A percentile compares a stretch with the other conserved stretches of the same genome.
Conservation (phyloP, 176 grass and related monocot genomes). For the Musa itinerans region DNA sequence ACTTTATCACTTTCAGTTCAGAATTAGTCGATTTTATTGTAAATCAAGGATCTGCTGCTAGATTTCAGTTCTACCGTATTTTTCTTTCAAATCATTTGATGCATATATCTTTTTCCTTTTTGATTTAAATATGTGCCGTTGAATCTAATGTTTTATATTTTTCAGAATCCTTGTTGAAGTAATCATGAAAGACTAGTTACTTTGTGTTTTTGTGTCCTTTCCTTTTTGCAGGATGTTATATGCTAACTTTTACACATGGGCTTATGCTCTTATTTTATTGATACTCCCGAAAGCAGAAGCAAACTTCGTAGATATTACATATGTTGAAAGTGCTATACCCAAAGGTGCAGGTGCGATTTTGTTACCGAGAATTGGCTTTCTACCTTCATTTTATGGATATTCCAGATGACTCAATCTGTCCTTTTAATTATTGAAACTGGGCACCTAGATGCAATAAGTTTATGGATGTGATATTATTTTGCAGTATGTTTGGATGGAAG, state of each 20-base stretch:
- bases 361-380: not conserved
- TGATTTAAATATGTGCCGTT: too few relatives aligned
- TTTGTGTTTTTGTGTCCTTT: not conserved
- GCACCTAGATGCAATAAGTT: not conserved
- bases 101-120: too few relatives aligned
- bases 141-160: too few relatives aligned
- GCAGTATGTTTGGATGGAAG: slow-evolving; percentile 32
- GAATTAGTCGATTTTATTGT: too few relatives aligned
- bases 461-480: not conserved
- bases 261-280: not conserved
- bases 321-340: slow-evolving; percentile 20
- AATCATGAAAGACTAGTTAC: too few relatives aligned
- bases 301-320: slow-evolving; percentile 26
- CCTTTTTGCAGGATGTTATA: slow-evolving; percentile 8
- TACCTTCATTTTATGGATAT: not conserved
- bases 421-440: not conserved
- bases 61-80: not conserved
- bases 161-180: too few relatives aligned
- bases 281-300: slow-evolving; percentile 20
- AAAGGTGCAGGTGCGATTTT: slow-evolving; percentile 25
- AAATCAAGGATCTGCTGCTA: too few relatives aligned
- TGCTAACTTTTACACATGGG: not conserved
- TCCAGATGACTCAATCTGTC: not conserved
- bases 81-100: not conserved
- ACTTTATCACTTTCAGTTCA: too few relatives aligned